Evolutionary conservation across 2,329 filamentous ascomycete species (phyloP).

Genomic region (Hypoxylon rubiginosum): DNA sequence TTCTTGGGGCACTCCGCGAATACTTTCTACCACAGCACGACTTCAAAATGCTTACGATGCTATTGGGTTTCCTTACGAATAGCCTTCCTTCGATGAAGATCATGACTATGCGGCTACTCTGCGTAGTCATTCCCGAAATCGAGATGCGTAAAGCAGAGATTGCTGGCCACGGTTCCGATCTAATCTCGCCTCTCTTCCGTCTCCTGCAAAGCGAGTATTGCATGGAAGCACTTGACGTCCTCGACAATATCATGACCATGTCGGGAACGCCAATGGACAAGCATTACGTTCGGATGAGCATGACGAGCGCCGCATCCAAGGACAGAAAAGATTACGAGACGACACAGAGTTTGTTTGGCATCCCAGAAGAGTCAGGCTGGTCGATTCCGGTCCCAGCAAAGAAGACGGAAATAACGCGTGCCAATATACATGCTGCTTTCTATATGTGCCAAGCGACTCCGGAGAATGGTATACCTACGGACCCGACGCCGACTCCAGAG

Average conservation of each 20-base stretch:
- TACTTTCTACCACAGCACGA: slow-evolving; percentile 87
- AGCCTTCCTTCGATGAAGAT: slow-evolving; percentile 89
- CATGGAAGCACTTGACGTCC: slow-evolving; percentile 88
- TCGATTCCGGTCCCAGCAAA: slow-evolving; percentile 93
- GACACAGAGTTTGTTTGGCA: slow-evolving; percentile 94
- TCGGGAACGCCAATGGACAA: slow-evolving; percentile 92
- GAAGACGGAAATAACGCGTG: slow-evolving; percentile 86
- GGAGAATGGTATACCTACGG: slow-evolving; percentile 67
- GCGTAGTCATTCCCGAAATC: slow-evolving; percentile 86
- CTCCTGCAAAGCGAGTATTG: slow-evolving; percentile 94
- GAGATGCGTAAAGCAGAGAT: slow-evolving; percentile 95
- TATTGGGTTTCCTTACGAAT: slow-evolving; percentile 93
- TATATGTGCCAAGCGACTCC: slow-evolving; percentile 86
- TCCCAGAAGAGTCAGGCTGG: slow-evolving; percentile 96
- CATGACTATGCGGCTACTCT: slow-evolving; percentile 91
- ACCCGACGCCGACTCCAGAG: slow-evolving; percentile 80
- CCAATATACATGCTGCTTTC: slow-evolving; percentile 96
- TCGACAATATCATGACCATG: slow-evolving; percentile 96
- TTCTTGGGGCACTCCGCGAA: slow-evolving; percentile 79
- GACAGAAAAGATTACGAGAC: slow-evolving; percentile 94
- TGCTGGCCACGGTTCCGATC: slow-evolving; percentile 89
- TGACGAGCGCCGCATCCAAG: slow-evolving; percentile 89
- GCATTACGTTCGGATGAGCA: slow-evolving; percentile 97
- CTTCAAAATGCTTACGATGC: slow-evolving; percentile 86
- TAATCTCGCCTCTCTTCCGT: slow-evolving; percentile 92